Evolutionary conservation across 768 basidiomycete genomes (phyloP), one percentile per base, ranked within the genome.

Genomic region (Boletus tomentosulus): DNA sequence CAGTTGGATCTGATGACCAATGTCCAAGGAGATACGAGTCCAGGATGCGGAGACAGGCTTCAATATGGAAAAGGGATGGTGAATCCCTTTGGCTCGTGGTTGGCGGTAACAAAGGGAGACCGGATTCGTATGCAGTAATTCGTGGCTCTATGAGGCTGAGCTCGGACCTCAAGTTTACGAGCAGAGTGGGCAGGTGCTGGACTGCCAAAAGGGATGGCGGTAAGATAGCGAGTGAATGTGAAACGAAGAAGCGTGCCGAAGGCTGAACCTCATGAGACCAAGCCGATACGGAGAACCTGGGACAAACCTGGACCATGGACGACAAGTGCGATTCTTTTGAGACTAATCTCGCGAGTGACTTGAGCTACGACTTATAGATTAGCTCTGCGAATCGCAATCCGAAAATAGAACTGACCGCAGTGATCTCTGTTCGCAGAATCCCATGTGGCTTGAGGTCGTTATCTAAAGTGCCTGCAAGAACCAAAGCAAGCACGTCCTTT

Each of bases 21-120:
- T 79, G 77, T 2, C 77, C 80, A 9, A 89, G 69, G 2, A 90
- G 74, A 63, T 78, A 85, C 1, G 77, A 72, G 57, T 90, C 88
- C 9, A 90, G 61, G 1, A 89, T 70, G 19, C 74, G 73, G 33
- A 90, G 72, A 56, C 83, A 80, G 30, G 80, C 74, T 56, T 81
- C 76, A 3, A 84, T 69, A 62, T 77, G 79, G 16, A 73, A 68
- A 34, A 82, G 62, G 19, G 76, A 74, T 27, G 70, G 75, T 27
- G 57, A 56, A 34, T 70, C 63, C 15, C 50, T 46, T 43, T 48
- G 47, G 6, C 57, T 60, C 6, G 62, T 49, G n/a, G n/a, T n/a
- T 0, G 61, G 11, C 3, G 77, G 73, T n/a, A 75, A 55, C 16
- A 80, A 57, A 1, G 73, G 58, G 8, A 80, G 62, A 3, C 78